Base-by-base conservation (phyloP, 108 stramenopile genomes). In the Thalassiosira profunda region DNA sequence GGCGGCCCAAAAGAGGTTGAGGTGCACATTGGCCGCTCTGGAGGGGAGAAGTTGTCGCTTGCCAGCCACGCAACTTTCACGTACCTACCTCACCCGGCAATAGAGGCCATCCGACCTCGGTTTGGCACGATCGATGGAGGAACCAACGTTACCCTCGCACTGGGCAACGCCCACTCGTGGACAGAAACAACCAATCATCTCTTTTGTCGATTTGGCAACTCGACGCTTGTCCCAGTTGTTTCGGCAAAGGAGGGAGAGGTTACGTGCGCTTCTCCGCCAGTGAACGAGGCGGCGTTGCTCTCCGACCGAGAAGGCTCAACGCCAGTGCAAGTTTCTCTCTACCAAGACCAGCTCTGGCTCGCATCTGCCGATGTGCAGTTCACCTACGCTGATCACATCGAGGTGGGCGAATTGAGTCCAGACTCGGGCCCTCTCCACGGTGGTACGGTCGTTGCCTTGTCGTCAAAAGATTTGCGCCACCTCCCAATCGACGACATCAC, bases 141-240 rank as follows among this genome's bases (percentile, higher is more conserved):
- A 2, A 74, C 72, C 35, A 42, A 15, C 11, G 71, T 79, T 10
- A 20, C 44, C 25, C 23, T 71, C 26, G 34, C 36, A 30, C n/a
- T n/a, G n/a, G 62, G 53, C 21, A 64, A 34, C 25, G 15, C 46
- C 25, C n/a, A 58, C 24, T 55, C 58, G 7, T 76, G 75, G 75
- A 34, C 51, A 20, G 23, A 41, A 28, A 61, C 53, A 20, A 3
- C 44, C 3, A 60, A 61, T 29, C 35, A 76, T 40, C 54, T 76
- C n/a, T 63, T 56, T 25, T 76, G 75, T 57, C 43, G 54, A 9
- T 76, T 76, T 38, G 75, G 75, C 4, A 55, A 76, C 58, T 67
- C 67, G 5, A 18, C 53, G 1, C 20, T 76, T 2, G 41, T 61
- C 35, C 30, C 67, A 20, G 67, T 52, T 18, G 7, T 14, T 28